A percentile compares a stretch with the other conserved stretches of the same genome.
phyloP scores from a whole-genome alignment of 1,139 yeast species.

The Hyphopichia fennica region DNA sequence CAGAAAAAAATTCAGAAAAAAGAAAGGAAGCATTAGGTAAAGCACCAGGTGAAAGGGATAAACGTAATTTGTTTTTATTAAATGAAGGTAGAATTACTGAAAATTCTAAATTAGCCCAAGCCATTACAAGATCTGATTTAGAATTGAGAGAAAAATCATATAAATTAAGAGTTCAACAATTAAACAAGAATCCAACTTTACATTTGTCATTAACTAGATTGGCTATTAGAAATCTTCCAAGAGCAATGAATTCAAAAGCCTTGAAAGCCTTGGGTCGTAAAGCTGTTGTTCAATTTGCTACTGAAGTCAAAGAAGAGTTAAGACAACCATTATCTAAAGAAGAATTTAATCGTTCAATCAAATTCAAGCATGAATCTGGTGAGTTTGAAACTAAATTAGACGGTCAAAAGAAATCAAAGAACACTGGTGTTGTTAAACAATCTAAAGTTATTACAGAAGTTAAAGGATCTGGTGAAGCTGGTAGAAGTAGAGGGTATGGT shows the following conservation, averaged over 20 bases:
- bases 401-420: slow-evolving; percentile 63
- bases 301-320: slow-evolving; percentile 69
- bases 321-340: slow-evolving; percentile 91
- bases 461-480: slow-evolving; percentile 81
- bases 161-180: slow-evolving; percentile 82
- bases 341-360: slow-evolving; percentile 77
- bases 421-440: slow-evolving; percentile 88
- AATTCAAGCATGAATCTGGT: slow-evolving; percentile 51
- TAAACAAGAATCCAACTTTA: slow-evolving; percentile 84
- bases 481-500: slow-evolving; percentile 96
- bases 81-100: slow-evolving; percentile 93
- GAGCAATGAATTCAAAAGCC: slow-evolving; percentile 86
- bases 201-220: slow-evolving; percentile 91
- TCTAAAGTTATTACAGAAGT: slow-evolving; percentile 91
- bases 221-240: slow-evolving; percentile 90
- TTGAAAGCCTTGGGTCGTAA: slow-evolving; percentile 90
- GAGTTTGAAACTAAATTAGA: slow-evolving; percentile 23
- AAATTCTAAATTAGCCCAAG: slow-evolving; percentile 74
- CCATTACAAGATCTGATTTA: slow-evolving; percentile 69
- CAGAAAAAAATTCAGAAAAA: slow-evolving; percentile 71
- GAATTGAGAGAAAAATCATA: slow-evolving; percentile 88
- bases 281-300: slow-evolving; percentile 95
- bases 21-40: slow-evolving; percentile 80
- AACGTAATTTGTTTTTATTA: slow-evolving; percentile 77
- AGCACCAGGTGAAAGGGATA: slow-evolving; percentile 77